Conservation (phyloP, 1,284 basidiomycete species). For the Neonothopanus nambi region DNA sequence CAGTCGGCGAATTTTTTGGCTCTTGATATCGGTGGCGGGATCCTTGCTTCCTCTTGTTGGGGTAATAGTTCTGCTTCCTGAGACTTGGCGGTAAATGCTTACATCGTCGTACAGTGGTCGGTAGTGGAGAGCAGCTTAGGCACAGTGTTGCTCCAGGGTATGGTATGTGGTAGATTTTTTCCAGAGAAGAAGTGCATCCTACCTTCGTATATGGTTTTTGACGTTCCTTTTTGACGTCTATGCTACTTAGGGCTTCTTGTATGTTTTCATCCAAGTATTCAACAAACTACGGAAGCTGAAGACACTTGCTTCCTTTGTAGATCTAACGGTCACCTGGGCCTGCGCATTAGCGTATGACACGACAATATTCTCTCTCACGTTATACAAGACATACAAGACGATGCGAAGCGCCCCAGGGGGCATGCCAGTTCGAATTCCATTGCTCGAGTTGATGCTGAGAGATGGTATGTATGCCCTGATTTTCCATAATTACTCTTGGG, state of each 20-base stretch:
- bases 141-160: not conserved
- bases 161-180: slow-evolving; percentile 2
- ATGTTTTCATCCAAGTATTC: not conserved
- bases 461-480: slow-evolving; percentile 3
- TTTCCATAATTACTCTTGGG: not conserved
- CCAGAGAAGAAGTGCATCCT: slow-evolving; percentile 1
- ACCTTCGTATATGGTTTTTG: too few relatives aligned
- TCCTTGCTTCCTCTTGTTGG: slow-evolving; percentile 1
- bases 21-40: not conserved
- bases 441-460: slow-evolving; percentile 8
- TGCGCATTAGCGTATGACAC: slow-evolving; percentile 3
- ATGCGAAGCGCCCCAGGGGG: not conserved
- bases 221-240: not conserved
- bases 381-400: not conserved
- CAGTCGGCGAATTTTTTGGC: not conserved
- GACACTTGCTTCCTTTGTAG: not conserved
- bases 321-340: slow-evolving; percentile 5
- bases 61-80: not conserved
- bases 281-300: not conserved
- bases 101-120: slow-evolving; percentile 2
- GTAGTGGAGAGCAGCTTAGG: slow-evolving; percentile 3
- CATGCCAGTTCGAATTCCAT: not conserved
- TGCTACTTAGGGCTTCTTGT: not conserved
- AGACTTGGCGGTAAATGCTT: not conserved
- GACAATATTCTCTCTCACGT: not conserved